phyloP scores from a whole-genome alignment of 768 basidiomycete species.

The Hericium alpestre region DNA sequence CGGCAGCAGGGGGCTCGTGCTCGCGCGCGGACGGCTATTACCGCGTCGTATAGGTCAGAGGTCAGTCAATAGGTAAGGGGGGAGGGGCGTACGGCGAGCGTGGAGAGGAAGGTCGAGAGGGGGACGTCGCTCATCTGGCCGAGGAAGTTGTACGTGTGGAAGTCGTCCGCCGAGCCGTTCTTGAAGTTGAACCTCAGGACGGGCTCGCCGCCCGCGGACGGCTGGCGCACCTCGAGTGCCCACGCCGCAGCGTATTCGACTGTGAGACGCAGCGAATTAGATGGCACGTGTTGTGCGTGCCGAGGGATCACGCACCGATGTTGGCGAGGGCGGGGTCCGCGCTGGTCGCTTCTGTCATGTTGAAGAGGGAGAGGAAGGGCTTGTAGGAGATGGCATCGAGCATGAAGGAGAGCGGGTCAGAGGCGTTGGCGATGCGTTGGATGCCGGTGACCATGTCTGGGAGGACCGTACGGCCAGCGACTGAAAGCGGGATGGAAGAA shows the following conservation, averaged over 20 bases:
- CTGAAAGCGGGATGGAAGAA: constrained; percentile 23
- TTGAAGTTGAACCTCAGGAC: constrained; percentile 58
- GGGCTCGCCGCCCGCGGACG: constrained; percentile 33
- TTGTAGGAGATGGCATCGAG: constrained; percentile 64
- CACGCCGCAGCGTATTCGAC: constrained; percentile 54
- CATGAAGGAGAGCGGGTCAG: constrained; percentile 44
- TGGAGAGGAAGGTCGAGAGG: constrained; percentile 38
- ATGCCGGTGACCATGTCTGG: constrained; percentile 50
- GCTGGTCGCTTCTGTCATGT: constrained; percentile 53
- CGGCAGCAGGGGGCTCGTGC: constrained; percentile 57
- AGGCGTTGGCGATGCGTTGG: constrained; percentile 35
- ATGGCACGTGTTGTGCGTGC: too few relatives aligned
- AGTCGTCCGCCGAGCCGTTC: constrained; percentile 47
- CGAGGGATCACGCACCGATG: constrained; percentile 35
- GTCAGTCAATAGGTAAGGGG: not conserved
- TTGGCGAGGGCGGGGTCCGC: constrained; percentile 43
- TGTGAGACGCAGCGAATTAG: constrained; percentile 14
- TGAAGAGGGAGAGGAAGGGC: constrained; percentile 68
- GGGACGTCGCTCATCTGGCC: constrained; percentile 36
- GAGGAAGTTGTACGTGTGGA: constrained; percentile 38
- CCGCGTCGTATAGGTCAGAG: too few relatives aligned
- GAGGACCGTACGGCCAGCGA: constrained; percentile 56
- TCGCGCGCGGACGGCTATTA: constrained; percentile 62
- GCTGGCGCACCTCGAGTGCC: constrained; percentile 48
- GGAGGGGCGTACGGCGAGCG: constrained; percentile 23